Base-by-base conservation (phyloP, 1,284 basidiomycete species). In the Naganishia liquefaciens region DNA sequence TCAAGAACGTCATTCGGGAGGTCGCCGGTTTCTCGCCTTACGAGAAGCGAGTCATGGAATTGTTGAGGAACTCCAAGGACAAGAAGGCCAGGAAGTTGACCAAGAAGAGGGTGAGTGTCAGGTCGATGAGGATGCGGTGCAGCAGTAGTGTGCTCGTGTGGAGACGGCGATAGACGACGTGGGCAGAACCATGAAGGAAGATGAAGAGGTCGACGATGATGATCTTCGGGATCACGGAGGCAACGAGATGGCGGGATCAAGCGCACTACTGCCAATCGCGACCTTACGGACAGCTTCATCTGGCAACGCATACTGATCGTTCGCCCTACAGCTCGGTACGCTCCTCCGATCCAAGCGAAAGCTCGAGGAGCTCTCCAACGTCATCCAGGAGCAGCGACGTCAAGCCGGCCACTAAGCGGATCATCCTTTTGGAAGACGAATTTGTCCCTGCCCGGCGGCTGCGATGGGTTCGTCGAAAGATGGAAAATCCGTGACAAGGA, bases 11-110 rank as follows among this genome's bases (percentile, higher is more conserved):
- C 69, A 84, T 97, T 75, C 87, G 93, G 74, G 93, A 97, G 84
- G 93, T 96, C 77, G 92, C 88, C 77, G 96, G 96, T 70, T 99
- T 98, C 84, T 92, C 94, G 53, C 91, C 96, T 53, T 99, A 99
- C 81, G 96, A 99, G 86, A 87, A 94, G 78, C 88, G 96, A 72
- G 93, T 99, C 67, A 88, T 99, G 91, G 96, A 99, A 83, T 81
- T 99, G 85, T 83, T 99, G 84, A 88, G 95, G 81, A 99, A 98
- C 88, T 96, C 93, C 72, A 98, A 98, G 91, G 93, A 97, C 81
- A 97, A 97, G 87, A 95, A 94, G 83, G 94, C 94, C 68, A 86
- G 91, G 81, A 97, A 96, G 84, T 84, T 96, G 83, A 94, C 93
- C 74, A 97, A 97, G 87, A 95, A 94, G 84, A 87, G 93, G 84